Conservation (phyloP, 768 basidiomycete genomes). For the Symmetrospora coprosmae region DNA sequence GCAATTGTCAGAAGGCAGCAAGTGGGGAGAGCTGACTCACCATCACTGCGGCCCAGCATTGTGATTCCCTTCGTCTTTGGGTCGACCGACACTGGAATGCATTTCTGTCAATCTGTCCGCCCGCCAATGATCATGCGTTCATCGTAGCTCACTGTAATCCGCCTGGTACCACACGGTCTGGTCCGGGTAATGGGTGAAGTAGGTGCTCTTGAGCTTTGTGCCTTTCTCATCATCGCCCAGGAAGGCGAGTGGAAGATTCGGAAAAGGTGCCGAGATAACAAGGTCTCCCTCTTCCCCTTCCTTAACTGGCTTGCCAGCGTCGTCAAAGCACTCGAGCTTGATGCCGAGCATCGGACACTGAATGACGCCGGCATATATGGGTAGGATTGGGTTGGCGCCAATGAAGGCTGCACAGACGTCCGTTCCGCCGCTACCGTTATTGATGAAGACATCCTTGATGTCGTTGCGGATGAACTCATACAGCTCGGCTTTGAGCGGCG, state of each 20-base stretch:
- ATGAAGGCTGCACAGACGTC: constrained; percentile 32
- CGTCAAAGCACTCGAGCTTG: constrained; percentile 30
- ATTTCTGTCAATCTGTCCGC: too few species aligned
- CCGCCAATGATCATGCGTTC: too few species aligned
- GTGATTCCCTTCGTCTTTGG: constrained; percentile 26
- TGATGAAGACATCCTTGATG: constrained; percentile 24
- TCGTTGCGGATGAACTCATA: constrained; percentile 16
- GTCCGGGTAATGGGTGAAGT: constrained; percentile 30
- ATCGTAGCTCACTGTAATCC: constrained; percentile 21
- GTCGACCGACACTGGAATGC: constrained; percentile 23
- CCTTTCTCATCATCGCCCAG: constrained; percentile 28
- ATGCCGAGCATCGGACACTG: constrained; percentile 29
- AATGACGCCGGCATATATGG: constrained; percentile 31
- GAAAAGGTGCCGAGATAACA: constrained; percentile 32
- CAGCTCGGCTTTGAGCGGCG: constrained; percentile 22
- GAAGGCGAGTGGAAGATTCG: constrained; percentile 32
- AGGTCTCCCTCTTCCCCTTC: constrained; percentile 31
- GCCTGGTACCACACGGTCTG: constrained; percentile 31
- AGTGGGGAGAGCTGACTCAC: background rate
- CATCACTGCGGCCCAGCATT: constrained; percentile 27
- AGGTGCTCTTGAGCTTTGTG: constrained; percentile 26
- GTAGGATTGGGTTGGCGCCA: constrained; percentile 17
- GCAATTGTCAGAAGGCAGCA: background rate
- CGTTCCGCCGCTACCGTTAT: constrained; percentile 32
- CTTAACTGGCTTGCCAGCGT: constrained; percentile 26